Evolutionary conservation across 2,329 filamentous ascomycete species (phyloP).

Genomic region (Xylariomycetidae sp.): DNA sequence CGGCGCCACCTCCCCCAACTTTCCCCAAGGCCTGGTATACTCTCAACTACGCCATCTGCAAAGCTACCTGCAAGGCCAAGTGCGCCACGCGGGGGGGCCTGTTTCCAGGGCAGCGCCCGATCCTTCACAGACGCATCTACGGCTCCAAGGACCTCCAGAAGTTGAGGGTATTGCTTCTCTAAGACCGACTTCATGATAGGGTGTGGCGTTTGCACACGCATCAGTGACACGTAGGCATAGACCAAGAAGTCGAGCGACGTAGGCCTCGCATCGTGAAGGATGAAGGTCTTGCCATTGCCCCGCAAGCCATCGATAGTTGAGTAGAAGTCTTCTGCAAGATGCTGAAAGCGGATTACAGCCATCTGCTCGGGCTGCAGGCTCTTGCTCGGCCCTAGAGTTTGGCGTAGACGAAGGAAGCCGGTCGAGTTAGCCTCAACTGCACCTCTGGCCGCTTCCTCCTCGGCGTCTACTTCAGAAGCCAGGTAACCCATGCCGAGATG

Average conservation of each 20-base stretch:
- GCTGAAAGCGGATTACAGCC: constrained; percentile 69
- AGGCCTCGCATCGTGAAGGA: constrained; percentile 40
- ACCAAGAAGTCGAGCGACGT: constrained; percentile 72
- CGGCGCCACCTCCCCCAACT: constrained; percentile 30
- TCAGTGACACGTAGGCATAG: constrained; percentile 72
- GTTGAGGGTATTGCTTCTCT: constrained; percentile 16
- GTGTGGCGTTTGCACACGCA: constrained; percentile 48
- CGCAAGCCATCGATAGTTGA: constrained; percentile 62
- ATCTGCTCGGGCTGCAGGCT: constrained; percentile 61
- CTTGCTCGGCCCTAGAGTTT: constrained; percentile 28
- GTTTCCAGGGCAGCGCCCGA: constrained; percentile 15
- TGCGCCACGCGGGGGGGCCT: constrained; percentile 10
- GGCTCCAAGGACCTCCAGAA: constrained; percentile 16
- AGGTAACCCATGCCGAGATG: constrained; percentile 64
- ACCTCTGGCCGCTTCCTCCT: constrained; percentile 24
- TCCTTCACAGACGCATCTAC: constrained; percentile 9
- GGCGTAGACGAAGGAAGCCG: constrained; percentile 28
- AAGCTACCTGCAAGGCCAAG: constrained; percentile 20
- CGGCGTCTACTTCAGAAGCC: constrained; percentile 49
- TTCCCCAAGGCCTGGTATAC: constrained; percentile 25
- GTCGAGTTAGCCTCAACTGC: constrained; percentile 27
- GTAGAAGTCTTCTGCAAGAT: constrained; percentile 64
- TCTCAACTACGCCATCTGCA: constrained; percentile 26
- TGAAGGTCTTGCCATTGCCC: constrained; percentile 45
- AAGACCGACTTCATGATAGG: constrained; percentile 33